These are phyloP conservation scores for Skeletonema grethae DNA, from an alignment of 108 stramenopile genomes.

Conservation along the genomic window DNA sequence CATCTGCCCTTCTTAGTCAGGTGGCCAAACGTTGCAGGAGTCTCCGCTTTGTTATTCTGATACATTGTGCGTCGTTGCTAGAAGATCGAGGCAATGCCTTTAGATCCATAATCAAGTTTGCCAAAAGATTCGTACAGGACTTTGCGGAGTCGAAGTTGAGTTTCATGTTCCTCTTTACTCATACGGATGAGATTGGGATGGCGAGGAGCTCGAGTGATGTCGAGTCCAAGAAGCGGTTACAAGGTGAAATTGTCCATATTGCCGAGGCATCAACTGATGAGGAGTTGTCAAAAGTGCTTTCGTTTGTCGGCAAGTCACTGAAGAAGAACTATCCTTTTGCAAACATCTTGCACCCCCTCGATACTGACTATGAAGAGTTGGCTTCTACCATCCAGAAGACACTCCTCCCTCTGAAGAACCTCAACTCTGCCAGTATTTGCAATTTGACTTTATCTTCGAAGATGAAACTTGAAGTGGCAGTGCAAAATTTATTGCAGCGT, in stretches of 20 bases:
- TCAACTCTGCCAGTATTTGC: constrained; percentile 25
- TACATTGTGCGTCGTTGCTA: constrained; percentile 59
- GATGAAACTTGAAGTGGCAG: constrained; percentile 41
- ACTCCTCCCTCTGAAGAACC: constrained; percentile 26
- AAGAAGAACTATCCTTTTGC: constrained; percentile 55
- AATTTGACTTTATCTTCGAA: constrained; percentile 49
- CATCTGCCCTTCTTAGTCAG: constrained; percentile 54
- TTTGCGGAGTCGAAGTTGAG: constrained; percentile 49
- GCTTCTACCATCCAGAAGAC: constrained; percentile 26
- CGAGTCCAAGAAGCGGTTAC: constrained; percentile 23
- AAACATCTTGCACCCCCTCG: constrained; percentile 51
- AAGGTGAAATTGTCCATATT: constrained; percentile 51
- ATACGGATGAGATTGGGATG: constrained; percentile 52
- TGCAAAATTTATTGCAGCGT: constrained; percentile 30
- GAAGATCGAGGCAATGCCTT: constrained; percentile 67
- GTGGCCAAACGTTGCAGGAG: constrained; percentile 57
- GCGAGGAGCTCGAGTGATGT: background rate
- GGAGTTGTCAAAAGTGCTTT: constrained; percentile 37
- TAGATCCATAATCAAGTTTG: constrained; percentile 56
- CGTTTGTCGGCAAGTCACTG: constrained; percentile 44
- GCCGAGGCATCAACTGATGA: constrained; percentile 50
- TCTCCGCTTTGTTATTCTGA: constrained; percentile 56
- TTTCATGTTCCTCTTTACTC: constrained; percentile 67
- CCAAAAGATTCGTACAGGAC: constrained; percentile 51
- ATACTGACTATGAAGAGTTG: constrained; percentile 39